phyloP scores from a whole-genome alignment of 208 protist genomes.

The Crithidia fasciculata region DNA sequence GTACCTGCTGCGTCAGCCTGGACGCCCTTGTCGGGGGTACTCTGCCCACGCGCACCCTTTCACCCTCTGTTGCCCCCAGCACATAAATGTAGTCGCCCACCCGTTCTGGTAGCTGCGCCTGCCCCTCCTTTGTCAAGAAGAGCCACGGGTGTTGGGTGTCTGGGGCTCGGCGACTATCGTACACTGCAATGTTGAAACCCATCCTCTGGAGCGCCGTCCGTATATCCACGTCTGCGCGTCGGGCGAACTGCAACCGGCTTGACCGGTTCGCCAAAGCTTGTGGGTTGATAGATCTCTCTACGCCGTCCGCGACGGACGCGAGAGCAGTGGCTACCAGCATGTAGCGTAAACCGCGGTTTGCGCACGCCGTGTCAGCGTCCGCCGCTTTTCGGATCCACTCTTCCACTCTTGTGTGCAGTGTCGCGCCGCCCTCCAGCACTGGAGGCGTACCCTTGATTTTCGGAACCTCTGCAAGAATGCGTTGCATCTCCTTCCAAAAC shows the following conservation, averaged over 20 bases:
- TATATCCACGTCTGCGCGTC: conserved; percentile 3
- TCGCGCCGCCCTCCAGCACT: neutral
- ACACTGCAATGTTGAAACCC: neutral
- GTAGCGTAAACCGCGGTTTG: neutral
- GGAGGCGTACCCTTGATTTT: neutral
- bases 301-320: neutral
- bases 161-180: neutral
- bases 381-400: neutral
- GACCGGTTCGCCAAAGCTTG: neutral
- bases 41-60: neutral
- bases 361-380: neutral
- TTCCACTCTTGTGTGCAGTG: neutral
- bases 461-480: neutral
- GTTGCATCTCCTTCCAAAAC: neutral
- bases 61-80: neutral
- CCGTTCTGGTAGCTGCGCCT: neutral
- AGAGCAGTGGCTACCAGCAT: neutral
- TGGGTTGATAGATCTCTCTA: neutral
- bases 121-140: neutral
- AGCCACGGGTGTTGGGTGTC: neutral
- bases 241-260: neutral
- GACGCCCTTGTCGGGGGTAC: neutral
- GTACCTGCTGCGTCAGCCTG: neutral
- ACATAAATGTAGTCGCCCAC: neutral
- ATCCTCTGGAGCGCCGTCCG: neutral